A percentile compares a stretch with the other conserved stretches of the same genome.
These are phyloP conservation scores for Suhomyces bolitotheri DNA, from an alignment of 1,139 yeast species.

Conservation along the genomic window DNA sequence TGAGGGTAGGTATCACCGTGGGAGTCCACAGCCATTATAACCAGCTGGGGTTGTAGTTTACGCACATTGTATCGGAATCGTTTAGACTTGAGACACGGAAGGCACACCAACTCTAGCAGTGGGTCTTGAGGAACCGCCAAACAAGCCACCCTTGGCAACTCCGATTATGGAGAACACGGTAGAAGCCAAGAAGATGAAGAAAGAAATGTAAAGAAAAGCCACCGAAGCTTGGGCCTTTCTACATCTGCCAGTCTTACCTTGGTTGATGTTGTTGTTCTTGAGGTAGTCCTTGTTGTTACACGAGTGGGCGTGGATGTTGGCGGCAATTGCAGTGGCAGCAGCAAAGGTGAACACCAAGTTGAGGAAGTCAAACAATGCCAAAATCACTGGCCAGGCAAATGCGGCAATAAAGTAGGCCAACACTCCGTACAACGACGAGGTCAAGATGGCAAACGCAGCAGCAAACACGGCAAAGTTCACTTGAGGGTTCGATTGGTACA, in stretches of 20 bases:
- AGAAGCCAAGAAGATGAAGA: conserved; percentile 72
- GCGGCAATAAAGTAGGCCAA: conserved; percentile 75
- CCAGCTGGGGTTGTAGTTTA: too few relatives aligned
- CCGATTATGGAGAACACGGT: conserved; percentile 60
- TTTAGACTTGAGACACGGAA: conserved; percentile 78
- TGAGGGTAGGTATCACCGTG: too few relatives aligned
- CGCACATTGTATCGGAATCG: too few relatives aligned
- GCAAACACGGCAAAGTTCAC: conserved; percentile 88
- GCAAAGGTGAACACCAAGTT: conserved; percentile 91
- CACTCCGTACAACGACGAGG: conserved; percentile 78
- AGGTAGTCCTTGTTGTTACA: conserved; percentile 71
- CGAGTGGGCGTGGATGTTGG: conserved; percentile 81
- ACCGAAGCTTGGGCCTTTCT: conserved; percentile 91
- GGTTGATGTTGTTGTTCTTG: conserved; percentile 63
- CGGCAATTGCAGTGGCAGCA: conserved; percentile 93
- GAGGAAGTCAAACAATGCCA: conserved; percentile 76
- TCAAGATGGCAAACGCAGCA: conserved; percentile 78
- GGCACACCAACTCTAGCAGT: conserved; percentile 82
- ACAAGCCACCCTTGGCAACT: conserved; percentile 70
- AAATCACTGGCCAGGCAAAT: conserved; percentile 83
- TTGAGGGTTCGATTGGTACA: conserved; percentile 63
- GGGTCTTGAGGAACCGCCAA: conserved; percentile 61
- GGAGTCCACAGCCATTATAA: too few relatives aligned
- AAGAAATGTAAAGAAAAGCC: conserved; percentile 88
- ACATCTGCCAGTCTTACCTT: conserved; percentile 81